Conservation (phyloP, 208 protist species). For the Leishmania tarentolae region DNA sequence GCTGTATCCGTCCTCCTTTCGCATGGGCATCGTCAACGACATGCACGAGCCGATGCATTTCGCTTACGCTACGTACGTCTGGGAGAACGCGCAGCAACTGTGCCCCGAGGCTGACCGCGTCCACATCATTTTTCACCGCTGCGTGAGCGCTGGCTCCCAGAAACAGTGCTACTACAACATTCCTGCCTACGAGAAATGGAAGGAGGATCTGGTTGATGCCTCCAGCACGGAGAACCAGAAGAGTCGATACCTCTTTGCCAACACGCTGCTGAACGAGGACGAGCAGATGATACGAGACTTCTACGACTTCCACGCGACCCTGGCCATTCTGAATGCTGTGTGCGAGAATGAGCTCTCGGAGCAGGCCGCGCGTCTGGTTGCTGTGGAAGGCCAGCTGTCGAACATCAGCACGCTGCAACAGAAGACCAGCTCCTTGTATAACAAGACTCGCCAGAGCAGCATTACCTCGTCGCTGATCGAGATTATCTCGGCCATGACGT, state of each 20-base stretch:
- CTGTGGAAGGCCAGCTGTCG: conserved; percentile 89
- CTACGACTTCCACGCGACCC: conserved; percentile 88
- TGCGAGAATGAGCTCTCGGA: conserved; percentile 92
- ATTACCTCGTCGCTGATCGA: conserved; percentile 91
- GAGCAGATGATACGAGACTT: conserved; percentile 88
- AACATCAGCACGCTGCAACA: conserved; percentile 86
- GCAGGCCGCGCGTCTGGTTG: conserved; percentile 87
- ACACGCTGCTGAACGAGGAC: conserved; percentile 84
- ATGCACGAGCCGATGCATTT: conserved; percentile 92
- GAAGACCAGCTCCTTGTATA: conserved; percentile 90
- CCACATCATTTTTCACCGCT: conserved; percentile 89
- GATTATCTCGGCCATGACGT: conserved; percentile 92
- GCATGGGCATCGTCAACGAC: conserved; percentile 86
- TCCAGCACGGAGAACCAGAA: conserved; percentile 88
- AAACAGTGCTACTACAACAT: conserved; percentile 85
- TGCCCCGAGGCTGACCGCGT: conserved; percentile 62
- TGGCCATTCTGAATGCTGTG: conserved; percentile 84
- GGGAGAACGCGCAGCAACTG: conserved; percentile 70
- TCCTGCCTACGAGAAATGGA: conserved; percentile 82
- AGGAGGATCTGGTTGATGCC: conserved; percentile 70
- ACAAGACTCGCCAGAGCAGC: conserved; percentile 90
- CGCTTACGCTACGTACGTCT: conserved; percentile 82
- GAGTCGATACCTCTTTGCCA: conserved; percentile 85
- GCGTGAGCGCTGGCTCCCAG: conserved; percentile 79
- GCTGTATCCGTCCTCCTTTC: conserved; percentile 78